Evolutionary conservation across 768 basidiomycete genomes (phyloP).

Genomic region (Leccinum fibrillosum): DNA sequence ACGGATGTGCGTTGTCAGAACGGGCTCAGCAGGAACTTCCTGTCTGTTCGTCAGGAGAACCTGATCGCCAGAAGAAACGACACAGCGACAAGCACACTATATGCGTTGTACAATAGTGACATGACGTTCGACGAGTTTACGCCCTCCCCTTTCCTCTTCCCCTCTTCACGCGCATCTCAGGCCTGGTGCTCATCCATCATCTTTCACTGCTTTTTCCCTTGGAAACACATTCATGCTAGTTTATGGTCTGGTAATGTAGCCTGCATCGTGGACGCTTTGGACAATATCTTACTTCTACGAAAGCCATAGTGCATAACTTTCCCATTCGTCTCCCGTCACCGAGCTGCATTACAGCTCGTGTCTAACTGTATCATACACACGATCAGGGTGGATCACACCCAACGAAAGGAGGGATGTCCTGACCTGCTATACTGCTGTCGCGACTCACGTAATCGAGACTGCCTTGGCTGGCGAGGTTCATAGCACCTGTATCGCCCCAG

Average conservation of each 20-base stretch:
- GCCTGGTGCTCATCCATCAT: background rate
- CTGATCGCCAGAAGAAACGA: slow-evolving; percentile 28
- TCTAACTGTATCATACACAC: slow-evolving; percentile 15
- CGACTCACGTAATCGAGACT: slow-evolving; percentile 28
- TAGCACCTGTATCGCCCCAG: slow-evolving; percentile 67
- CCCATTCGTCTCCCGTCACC: background rate
- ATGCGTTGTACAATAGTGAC: slow-evolving; percentile 26
- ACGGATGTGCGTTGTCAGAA: slow-evolving; percentile 6
- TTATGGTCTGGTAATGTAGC: slow-evolving; percentile 21
- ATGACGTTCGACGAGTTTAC: background rate
- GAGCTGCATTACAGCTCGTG: slow-evolving; percentile 2
- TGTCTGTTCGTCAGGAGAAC: slow-evolving; percentile 8
- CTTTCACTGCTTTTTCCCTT: background rate
- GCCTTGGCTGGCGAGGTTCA: slow-evolving; percentile 57
- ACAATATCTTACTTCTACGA: slow-evolving; percentile 4
- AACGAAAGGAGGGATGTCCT: background rate
- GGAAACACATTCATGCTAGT: slow-evolving; percentile 6
- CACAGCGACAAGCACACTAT: slow-evolving; percentile 23
- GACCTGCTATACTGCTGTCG: background rate
- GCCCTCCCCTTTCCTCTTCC: background rate
- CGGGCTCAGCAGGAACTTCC: slow-evolving; percentile 8
- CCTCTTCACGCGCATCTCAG: background rate
- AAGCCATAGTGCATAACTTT: background rate
- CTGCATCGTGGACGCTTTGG: slow-evolving; percentile 9
- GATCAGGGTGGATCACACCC: background rate